Conservation (phyloP, 2,329 filamentous ascomycete genomes). For the Sclerotinia sclerotiorum region DNA sequence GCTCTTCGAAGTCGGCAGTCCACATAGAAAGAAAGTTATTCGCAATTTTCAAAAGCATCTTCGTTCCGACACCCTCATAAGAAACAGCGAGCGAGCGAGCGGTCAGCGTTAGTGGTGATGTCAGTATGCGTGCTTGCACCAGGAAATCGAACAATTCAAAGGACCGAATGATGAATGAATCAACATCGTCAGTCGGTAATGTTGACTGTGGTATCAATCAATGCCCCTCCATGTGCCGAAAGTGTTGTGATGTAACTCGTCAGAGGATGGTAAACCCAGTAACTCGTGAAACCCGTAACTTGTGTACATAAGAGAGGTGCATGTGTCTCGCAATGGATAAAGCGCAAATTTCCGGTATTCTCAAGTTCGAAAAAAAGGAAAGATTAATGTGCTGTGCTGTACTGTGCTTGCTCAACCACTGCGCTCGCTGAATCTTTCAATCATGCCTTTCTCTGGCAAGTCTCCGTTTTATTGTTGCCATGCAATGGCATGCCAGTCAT, state of each 20-base stretch:
- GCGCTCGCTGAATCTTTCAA: constrained; percentile 51
- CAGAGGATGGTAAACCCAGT: background rate
- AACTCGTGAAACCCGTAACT: background rate
- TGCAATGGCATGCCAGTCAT: constrained; percentile 19
- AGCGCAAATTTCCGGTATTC: background rate
- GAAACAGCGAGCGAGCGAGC: constrained; percentile 59
- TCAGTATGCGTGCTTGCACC: constrained; percentile 19
- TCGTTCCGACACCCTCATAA: constrained; percentile 28
- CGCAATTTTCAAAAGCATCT: constrained; percentile 14
- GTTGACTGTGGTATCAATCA: background rate
- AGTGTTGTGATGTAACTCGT: background rate
- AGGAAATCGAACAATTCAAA: background rate
- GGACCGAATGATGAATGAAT: background rate
- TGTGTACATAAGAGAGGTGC: constrained; percentile 2
- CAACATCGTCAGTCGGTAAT: background rate
- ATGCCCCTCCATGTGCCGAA: background rate
- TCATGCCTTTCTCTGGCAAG: constrained; percentile 18
- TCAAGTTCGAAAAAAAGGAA: background rate
- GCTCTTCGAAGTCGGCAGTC: constrained; percentile 36
- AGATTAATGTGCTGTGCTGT: constrained; percentile 39
- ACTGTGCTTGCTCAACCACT: constrained; percentile 46
- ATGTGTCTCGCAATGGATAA: background rate
- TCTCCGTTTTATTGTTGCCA: constrained; percentile 23
- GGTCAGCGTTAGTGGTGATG: constrained; percentile 50
- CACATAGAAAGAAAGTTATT: constrained; percentile 35